These are phyloP conservation scores for Alopecurus myosuroides DNA, from an alignment of 176 grass and related monocot genomes.

Conservation along the genomic window DNA sequence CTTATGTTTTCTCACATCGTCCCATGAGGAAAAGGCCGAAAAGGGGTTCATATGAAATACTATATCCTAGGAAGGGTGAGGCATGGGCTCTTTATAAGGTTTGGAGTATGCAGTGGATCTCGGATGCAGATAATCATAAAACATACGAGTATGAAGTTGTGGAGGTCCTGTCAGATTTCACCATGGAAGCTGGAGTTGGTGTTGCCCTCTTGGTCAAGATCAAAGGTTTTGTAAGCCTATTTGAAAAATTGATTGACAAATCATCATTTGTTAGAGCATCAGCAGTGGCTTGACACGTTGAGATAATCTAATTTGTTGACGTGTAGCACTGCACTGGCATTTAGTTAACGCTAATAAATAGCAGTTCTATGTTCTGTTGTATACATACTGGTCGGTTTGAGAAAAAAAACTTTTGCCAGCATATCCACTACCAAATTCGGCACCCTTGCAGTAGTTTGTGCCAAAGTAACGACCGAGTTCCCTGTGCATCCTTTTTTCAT, in stretches of 20 bases:
- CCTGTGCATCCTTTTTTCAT: neutral
- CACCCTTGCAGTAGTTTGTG: neutral
- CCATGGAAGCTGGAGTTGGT: conserved; percentile 24
- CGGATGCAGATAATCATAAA: conserved; percentile 41
- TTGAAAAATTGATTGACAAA: conserved; percentile 37
- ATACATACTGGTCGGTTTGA: neutral
- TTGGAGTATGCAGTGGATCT: conserved; percentile 63
- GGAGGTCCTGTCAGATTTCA: conserved; percentile 67
- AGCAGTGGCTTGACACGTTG: too few species aligned
- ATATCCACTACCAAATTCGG: neutral
- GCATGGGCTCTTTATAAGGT: conserved; percentile 69
- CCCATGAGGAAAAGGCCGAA: conserved; percentile 40
- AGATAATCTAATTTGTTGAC: neutral
- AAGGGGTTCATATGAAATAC: conserved; percentile 32
- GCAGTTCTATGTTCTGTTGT: neutral
- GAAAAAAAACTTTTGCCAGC: neutral
- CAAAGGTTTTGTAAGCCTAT: conserved; percentile 59
- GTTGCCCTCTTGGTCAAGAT: conserved; percentile 57
- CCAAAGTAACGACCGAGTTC: neutral
- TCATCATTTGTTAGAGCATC: conserved; percentile 46
- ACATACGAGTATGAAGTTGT: conserved; percentile 60
- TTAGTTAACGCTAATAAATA: neutral
- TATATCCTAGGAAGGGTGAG: conserved; percentile 74
- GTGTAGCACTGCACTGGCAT: neutral
- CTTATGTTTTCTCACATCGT: conserved; percentile 80